Evolutionary conservation across 306 rosid species (phyloP), one percentile per base, ranked within the genome.

Genomic region (Mimosa bimucronata): DNA sequence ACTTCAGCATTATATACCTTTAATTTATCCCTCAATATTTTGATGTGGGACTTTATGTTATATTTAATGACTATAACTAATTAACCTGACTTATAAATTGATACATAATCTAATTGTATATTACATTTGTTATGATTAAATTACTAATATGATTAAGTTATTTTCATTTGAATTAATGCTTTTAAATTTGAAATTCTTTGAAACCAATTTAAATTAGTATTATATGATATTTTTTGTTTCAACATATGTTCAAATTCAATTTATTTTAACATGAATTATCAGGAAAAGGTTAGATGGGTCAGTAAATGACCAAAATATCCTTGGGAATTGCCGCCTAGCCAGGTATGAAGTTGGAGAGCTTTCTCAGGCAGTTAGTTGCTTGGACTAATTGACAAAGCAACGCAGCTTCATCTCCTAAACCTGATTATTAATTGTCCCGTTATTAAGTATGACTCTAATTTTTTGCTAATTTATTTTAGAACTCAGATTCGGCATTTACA

Each of bases 361-460:
- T 74, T 82, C 61, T 61, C 72, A 30, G 58, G 66, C 37, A 67
- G 26, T 50, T 53, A 69, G 73, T 84, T 71, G 18, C 73, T 61
- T 80, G 77, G 38, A 77, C 78, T 31, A 73, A 18, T 55, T 3
- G 79, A 82, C 84, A 79, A 76, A 68, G 66, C 68, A 82, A 67
- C 31, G 48, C 48, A 23, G 29, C 31, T 7, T 15, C 53, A 41
- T 11, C 53, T 68, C 3, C 52, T 58, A 19, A 45, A 65, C 66
- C 76, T n/a, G 64, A 57, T 23, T 57, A n/a, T 55, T 28, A 55
- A 11, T 29, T 30, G 28, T 28, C 67, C 44, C 66, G 4, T 40
- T 25, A n/a, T 21, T n/a, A 44, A 67, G 41, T 15, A 28, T 40
- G n/a, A 40, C 52, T 21, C 72, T n/a, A 19, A 38, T 67, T 21